Percentiles rank a stretch among this genome's conserved stretches.
These are phyloP conservation scores for Cynanchum wilfordii DNA, from an alignment of 257 asterid genomes.

Conservation along the genomic window DNA sequence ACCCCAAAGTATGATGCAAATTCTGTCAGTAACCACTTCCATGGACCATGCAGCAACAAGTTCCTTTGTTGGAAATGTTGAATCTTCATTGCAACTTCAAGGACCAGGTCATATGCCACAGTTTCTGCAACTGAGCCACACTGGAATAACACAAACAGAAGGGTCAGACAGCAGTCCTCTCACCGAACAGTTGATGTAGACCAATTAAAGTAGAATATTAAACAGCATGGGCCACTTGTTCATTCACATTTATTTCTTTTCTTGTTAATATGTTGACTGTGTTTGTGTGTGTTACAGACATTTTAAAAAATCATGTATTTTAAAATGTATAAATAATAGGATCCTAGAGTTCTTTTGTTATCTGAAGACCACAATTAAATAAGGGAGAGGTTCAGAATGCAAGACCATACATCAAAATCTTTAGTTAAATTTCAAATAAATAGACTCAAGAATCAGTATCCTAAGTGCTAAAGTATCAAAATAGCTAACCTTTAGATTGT, in stretches of 20 bases:
- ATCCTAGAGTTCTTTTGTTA: background rate
- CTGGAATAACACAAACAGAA: conserved; percentile 18
- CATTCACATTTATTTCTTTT: background rate
- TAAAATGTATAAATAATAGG: background rate
- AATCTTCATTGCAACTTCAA: conserved; percentile 50
- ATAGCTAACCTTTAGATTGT: conserved; percentile 38
- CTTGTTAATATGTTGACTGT: background rate
- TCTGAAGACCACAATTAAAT: background rate
- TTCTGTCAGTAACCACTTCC: conserved; percentile 52
- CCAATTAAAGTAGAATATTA: background rate
- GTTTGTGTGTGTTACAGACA: background rate
- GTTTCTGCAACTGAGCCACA: conserved; percentile 57
- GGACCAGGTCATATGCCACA: conserved; percentile 48
- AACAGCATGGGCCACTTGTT: background rate
- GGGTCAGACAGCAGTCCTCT: conserved; percentile 18
- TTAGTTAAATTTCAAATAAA: background rate
- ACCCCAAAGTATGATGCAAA: conserved; percentile 50
- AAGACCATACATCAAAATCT: background rate
- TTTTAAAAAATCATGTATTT: background rate
- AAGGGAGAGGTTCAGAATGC: background rate
- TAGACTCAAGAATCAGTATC: background rate
- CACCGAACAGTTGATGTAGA: background rate
- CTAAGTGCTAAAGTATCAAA: conserved; percentile 1
- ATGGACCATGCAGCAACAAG: conserved; percentile 41
- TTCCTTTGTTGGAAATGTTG: conserved; percentile 43